Evolutionary conservation across 2,329 filamentous ascomycete genomes (phyloP).

Genomic region (Cladophialophora exuberans): DNA sequence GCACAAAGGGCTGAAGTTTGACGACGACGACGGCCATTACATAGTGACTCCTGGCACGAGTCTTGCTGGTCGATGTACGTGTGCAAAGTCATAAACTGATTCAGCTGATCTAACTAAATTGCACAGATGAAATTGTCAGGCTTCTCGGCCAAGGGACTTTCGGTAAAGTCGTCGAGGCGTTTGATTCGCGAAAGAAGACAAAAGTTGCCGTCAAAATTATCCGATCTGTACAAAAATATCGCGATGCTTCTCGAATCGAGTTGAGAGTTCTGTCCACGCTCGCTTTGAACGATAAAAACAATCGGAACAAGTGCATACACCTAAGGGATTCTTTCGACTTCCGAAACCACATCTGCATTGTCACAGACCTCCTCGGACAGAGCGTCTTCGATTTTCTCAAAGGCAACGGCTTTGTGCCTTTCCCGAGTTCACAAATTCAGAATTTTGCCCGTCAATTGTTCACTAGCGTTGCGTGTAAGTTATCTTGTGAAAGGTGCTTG

Average conservation of each 20-base stretch:
- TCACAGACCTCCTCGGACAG: slow-evolving; percentile 78
- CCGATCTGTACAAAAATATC: slow-evolving; percentile 95
- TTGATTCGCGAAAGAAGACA: slow-evolving; percentile 72
- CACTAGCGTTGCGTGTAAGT: slow-evolving; percentile 96
- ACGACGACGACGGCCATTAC: slow-evolving; percentile 97
- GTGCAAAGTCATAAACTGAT: neutral
- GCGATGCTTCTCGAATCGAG: slow-evolving; percentile 93
- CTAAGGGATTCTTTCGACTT: slow-evolving; percentile 96
- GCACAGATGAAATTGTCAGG: slow-evolving; percentile 79
- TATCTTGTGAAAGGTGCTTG: neutral
- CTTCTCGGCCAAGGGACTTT: slow-evolving; percentile 96
- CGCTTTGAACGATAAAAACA: slow-evolving; percentile 85
- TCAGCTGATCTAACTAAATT: slow-evolving; percentile 10
- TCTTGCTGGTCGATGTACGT: slow-evolving; percentile 86
- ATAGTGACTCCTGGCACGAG: slow-evolving; percentile 86
- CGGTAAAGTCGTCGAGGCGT: slow-evolving; percentile 94
- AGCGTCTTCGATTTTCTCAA: slow-evolving; percentile 99
- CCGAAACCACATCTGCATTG: slow-evolving; percentile 91
- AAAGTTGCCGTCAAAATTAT: slow-evolving; percentile 98
- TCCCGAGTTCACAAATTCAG: slow-evolving; percentile 98
- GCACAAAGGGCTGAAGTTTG: slow-evolving; percentile 70
- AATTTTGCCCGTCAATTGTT: slow-evolving; percentile 93
- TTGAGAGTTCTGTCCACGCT: slow-evolving; percentile 89
- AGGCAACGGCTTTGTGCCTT: slow-evolving; percentile 91
- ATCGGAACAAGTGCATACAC: slow-evolving; percentile 96